These are phyloP conservation scores for Chaetomium tenue DNA, from an alignment of 495 filamentous ascomycete genomes.

Conservation along the genomic window DNA sequence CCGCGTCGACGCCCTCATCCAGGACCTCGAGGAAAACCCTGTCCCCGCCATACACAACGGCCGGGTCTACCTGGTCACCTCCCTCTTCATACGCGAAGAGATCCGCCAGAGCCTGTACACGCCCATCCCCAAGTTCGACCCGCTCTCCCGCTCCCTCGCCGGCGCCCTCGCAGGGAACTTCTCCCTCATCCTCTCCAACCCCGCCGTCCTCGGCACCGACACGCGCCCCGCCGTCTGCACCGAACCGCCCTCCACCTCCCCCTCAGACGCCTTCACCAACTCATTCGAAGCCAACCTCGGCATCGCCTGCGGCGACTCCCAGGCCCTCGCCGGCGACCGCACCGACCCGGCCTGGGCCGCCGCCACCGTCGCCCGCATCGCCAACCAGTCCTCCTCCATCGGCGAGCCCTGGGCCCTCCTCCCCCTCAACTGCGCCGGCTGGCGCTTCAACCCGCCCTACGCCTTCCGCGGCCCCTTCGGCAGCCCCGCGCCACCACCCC, in stretches of 20 bases:
- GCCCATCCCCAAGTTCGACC: conserved; percentile 27
- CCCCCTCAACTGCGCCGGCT: conserved; percentile 53
- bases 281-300: conserved; percentile 25
- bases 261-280: too few species aligned
- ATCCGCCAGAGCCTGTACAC: conserved; percentile 37
- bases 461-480: conserved; percentile 34
- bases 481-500: conserved; percentile 30
- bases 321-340: conserved; percentile 29
- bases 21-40: conserved; percentile 23
- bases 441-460: conserved; percentile 38
- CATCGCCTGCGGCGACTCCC: conserved; percentile 58
- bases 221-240: conserved; percentile 18
- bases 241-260: background rate
- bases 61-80: conserved; percentile 37
- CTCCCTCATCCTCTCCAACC: background rate
- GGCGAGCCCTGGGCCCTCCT: conserved; percentile 58
- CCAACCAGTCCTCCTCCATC: conserved; percentile 45
- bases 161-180: conserved; percentile 33
- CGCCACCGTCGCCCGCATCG: conserved; percentile 40
- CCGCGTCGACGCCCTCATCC: conserved; percentile 40
- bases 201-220: background rate
- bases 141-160: conserved; percentile 26
- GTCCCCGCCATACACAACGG: conserved; percentile 24
- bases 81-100: conserved; percentile 44
- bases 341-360: conserved; percentile 39